These are phyloP conservation scores for Nosema muscidifuracis DNA, from an alignment of 371 early-diverging fungal species.

Conservation along the genomic window DNA sequence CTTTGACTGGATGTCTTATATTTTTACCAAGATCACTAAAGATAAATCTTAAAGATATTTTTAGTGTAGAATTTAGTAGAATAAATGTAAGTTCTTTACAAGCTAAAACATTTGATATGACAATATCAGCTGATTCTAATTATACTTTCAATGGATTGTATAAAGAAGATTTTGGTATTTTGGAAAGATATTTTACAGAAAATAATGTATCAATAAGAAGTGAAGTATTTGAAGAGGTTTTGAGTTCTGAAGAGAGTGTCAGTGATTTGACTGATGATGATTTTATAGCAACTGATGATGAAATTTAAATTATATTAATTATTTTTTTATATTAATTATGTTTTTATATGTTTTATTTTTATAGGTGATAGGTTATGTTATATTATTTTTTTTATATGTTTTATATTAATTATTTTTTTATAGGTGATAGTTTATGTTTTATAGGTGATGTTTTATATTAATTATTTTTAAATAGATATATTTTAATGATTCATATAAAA, in stretches of 20 bases:
- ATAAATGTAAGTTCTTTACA: conserved; percentile 60
- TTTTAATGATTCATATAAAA: no score
- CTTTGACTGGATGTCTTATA: conserved; percentile 77
- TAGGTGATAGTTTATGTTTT: no score
- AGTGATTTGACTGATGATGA: conserved; percentile 22
- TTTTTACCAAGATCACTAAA: conserved; percentile 86
- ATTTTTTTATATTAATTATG: no score
- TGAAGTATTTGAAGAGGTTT: conserved; percentile 57
- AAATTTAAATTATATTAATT: background rate
- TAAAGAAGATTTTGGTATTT: conserved; percentile 59
- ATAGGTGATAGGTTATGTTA: no score
- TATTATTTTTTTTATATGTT: no score
- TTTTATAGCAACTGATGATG: conserved; percentile 26
- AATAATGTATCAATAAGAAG: conserved; percentile 53
- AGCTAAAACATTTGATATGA: conserved; percentile 63
- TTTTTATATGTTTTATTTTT: no score
- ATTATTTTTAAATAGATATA: no score
- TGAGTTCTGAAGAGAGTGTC: conserved; percentile 38
- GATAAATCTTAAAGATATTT: conserved; percentile 75
- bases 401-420: no score
- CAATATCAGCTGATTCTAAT: conserved; percentile 45
- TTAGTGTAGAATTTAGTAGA: conserved; percentile 72
- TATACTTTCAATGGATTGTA: conserved; percentile 57
- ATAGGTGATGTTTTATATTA: no score
- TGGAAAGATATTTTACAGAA: conserved; percentile 59